Evolutionary conservation across 805 yeast species (phyloP).

Genomic region (Kregervanrija fluxuum): DNA sequence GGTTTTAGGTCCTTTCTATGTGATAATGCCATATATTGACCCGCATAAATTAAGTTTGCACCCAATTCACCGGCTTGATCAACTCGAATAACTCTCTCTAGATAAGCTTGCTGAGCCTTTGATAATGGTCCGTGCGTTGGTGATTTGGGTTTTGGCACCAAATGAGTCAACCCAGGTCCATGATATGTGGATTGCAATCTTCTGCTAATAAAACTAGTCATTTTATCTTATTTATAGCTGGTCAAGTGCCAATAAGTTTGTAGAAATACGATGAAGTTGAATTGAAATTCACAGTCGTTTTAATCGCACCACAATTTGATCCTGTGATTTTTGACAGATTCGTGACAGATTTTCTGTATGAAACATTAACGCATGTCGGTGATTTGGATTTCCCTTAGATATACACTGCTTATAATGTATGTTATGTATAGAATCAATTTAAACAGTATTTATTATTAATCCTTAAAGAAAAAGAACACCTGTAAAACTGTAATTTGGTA

Average conservation of each 20-base stretch:
- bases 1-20: conserved; percentile 71
- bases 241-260: not conserved
- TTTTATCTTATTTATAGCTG: not conserved
- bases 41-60: conserved; percentile 87
- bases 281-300: too few species aligned
- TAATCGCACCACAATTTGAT: too few species aligned
- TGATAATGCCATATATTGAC: conserved; percentile 75
- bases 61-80: conserved; percentile 99
- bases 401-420: too few species aligned
- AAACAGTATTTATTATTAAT: too few species aligned
- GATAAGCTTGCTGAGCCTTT: conserved; percentile 58
- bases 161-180: conserved; percentile 2
- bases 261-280: not conserved
- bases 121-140: conserved; percentile 24
- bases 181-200: conserved; percentile 15
- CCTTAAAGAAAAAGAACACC: too few species aligned
- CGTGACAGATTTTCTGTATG: too few species aligned
- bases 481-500: too few species aligned
- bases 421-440: too few species aligned
- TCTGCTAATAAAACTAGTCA: conserved; percentile 5
- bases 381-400: too few species aligned
- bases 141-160: conserved; percentile 6
- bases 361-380: too few species aligned
- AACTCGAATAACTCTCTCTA: conserved; percentile 75
- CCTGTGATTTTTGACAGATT: too few species aligned